Conservation (phyloP, 2,329 filamentous ascomycete genomes). For the Trichoderma pleuroti region DNA sequence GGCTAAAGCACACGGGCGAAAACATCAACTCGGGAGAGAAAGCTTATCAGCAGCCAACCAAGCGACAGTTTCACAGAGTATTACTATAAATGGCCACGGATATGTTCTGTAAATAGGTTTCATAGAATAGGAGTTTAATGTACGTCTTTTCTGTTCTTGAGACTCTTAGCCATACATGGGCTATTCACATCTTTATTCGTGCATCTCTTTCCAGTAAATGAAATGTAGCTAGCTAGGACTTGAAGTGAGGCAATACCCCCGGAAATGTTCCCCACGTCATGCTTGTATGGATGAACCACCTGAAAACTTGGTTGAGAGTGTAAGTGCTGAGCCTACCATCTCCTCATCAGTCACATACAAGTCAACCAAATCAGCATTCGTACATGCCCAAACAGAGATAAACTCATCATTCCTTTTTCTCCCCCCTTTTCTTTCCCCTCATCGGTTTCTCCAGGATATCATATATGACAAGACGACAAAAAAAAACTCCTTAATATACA, state of each 20-base stretch:
- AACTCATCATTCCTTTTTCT: background rate
- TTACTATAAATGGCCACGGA: background rate
- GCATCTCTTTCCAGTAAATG: background rate
- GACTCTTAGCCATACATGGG: background rate
- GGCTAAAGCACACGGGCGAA: background rate
- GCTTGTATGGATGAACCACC: background rate
- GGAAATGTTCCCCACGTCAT: background rate
- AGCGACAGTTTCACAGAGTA: background rate
- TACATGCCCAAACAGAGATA: background rate
- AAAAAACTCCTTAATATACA: background rate
- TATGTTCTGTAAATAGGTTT: background rate
- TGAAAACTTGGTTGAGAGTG: too few relatives aligned
- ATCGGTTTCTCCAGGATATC: background rate
- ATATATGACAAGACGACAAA: background rate
- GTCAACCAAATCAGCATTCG: background rate
- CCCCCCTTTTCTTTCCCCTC: background rate
- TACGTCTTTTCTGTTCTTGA: background rate
- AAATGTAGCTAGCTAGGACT: background rate
- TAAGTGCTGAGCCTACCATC: background rate
- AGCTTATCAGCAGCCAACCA: background rate
- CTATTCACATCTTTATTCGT: background rate
- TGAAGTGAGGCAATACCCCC: background rate
- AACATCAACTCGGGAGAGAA: background rate
- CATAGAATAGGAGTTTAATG: background rate
- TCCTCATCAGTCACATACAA: background rate